These are phyloP conservation scores for Debaryomycetaceae sp. DNA, from an alignment of 1,139 yeast species.

Conservation along the genomic window DNA sequence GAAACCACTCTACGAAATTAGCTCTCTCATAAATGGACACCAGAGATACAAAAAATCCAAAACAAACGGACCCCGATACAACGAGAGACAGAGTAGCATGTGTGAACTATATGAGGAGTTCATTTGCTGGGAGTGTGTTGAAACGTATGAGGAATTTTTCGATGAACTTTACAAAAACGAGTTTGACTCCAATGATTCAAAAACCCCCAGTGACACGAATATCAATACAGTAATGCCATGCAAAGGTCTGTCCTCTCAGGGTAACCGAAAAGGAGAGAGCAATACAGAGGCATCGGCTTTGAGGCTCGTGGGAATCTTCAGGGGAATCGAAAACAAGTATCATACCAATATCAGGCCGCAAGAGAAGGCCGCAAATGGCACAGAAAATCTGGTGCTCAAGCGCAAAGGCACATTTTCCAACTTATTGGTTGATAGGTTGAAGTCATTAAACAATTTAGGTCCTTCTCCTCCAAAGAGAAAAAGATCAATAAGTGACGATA, in stretches of 20 bases:
- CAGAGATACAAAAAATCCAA: conserved; percentile 11
- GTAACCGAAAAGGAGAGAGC: background rate
- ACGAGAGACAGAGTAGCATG: conserved; percentile 2
- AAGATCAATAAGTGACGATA: conserved; percentile 6
- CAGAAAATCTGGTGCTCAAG: background rate
- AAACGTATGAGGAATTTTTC: conserved; percentile 51
- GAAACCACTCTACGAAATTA: conserved; percentile 61
- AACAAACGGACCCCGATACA: conserved; percentile 14
- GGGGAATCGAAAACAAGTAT: conserved; percentile 19
- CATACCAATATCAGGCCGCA: background rate
- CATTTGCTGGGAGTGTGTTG: conserved; percentile 64
- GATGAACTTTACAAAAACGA: conserved; percentile 21
- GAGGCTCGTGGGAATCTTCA: conserved; percentile 22
- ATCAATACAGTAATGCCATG: background rate
- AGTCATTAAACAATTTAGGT: conserved; percentile 14
- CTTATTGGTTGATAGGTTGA: conserved; percentile 19
- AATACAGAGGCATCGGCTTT: conserved; percentile 10
- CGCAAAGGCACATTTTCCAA: background rate
- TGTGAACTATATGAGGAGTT: conserved; percentile 42
- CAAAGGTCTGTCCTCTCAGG: background rate
- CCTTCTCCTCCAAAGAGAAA: conserved; percentile 6
- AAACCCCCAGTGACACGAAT: background rate
- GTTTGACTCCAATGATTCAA: background rate
- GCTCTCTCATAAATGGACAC: conserved; percentile 38
- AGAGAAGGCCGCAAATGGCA: background rate